Base-by-base conservation (phyloP, 2,329 filamentous ascomycete genomes). In the Huntiella decipiens region DNA sequence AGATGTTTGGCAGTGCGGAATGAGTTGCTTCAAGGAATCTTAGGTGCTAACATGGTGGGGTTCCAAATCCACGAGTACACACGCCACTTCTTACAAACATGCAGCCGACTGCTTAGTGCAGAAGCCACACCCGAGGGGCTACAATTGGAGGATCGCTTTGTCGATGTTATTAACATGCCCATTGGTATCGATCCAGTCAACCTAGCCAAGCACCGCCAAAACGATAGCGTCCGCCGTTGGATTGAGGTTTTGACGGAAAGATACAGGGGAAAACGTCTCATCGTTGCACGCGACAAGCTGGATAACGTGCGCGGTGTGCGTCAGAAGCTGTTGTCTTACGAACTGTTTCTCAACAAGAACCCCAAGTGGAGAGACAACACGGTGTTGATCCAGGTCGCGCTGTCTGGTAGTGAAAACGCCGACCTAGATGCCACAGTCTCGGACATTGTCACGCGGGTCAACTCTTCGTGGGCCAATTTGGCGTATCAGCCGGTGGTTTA, bases 31-130 rank as follows among this genome's bases (percentile, higher is more conserved):
- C 81, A 94, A 54, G 88, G 91, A 46, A 88, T 96, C 68, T 74
- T 96, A 0, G 88, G 88, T 7, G 84, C 91, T 46, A 93, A 95
- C 54, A 67, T 96, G 10, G 75, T 96, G 51, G 87, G 84, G 1
- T 96, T 96, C 63, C 88, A 96, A 63, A 93, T 86, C 17, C 76
- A 80, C 47, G 88, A 96, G 60, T 96, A 96, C 57, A 81, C 82
- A 4, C 77, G 88, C 11, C 91, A 96, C 63, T 96, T 96, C 61
- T 67, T 95, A 43, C 87, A 95, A 61, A 96, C 88, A 0, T 95
- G 88, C 68, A 94, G 85, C 59, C 81, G 91, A 32, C 70, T 96
- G 11, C 70, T 96, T 34, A 80, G 74, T n/a, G 84, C 92, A 1
- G 88, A 96, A 60, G 87, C 87, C 1, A 88, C 82, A 0, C 78